phyloP scores from a whole-genome alignment of 1,139 yeast species.

The Candida smagusa region DNA sequence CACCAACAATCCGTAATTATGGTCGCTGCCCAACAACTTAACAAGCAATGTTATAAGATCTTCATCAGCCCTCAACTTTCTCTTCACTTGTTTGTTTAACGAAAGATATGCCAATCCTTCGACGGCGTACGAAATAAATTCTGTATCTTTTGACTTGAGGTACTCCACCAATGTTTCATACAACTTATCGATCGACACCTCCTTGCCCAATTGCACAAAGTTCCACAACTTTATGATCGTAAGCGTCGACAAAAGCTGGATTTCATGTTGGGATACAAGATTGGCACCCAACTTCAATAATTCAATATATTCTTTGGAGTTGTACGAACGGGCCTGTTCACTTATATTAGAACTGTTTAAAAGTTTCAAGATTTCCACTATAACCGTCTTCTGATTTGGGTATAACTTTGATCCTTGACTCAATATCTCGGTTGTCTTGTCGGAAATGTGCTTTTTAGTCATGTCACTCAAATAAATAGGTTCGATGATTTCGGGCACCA shows the following conservation, averaged over 20 bases:
- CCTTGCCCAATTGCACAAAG: slow-evolving; percentile 26
- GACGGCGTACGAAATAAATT: slow-evolving; percentile 21
- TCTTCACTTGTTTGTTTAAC: slow-evolving; percentile 30
- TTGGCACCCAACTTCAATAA: slow-evolving; percentile 23
- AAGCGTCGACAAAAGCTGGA: slow-evolving; percentile 31
- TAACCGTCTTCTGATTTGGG: slow-evolving; percentile 11
- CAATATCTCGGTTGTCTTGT: slow-evolving; percentile 11
- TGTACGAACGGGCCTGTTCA: slow-evolving; percentile 34
- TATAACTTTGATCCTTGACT: slow-evolving; percentile 3
- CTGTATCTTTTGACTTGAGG: slow-evolving; percentile 8
- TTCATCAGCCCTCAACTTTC: slow-evolving; percentile 31
- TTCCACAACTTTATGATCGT: slow-evolving; percentile 45
- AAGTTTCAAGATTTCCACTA: slow-evolving; percentile 21
- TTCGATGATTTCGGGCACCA: slow-evolving; percentile 21
- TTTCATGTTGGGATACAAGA: slow-evolving; percentile 13
- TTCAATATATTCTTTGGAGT: slow-evolving; percentile 26
- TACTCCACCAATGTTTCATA: slow-evolving; percentile 5
- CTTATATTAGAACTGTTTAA: slow-evolving; percentile 35
- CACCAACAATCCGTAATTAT: slow-evolving; percentile 35
- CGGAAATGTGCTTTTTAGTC: slow-evolving; percentile 17
- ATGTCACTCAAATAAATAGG: slow-evolving; percentile 19
- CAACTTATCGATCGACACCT: slow-evolving; percentile 9
- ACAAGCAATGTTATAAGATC: slow-evolving; percentile 21
- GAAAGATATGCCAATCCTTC: slow-evolving; percentile 51
- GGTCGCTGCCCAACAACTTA: slow-evolving; percentile 10